Conservation (phyloP, 202 grass and related monocot species). For the Digitaria exilis region DNA sequence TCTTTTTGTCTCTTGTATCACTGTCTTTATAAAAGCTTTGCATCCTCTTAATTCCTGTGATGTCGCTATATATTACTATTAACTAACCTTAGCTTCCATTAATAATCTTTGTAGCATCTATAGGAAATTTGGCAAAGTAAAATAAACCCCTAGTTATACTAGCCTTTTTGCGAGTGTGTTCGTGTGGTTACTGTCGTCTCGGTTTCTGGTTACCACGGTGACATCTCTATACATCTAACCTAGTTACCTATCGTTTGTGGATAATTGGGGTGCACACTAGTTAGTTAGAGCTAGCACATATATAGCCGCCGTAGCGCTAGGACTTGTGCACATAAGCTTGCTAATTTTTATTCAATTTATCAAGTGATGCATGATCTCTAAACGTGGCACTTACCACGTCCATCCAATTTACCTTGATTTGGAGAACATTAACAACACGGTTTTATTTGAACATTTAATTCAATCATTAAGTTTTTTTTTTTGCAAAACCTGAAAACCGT, state of each 20-base stretch:
- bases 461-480: too few species aligned
- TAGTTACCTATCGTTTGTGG: neutral
- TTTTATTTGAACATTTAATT: neutral
- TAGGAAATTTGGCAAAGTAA: neutral
- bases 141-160: neutral
- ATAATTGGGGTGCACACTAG: constrained; percentile 30
- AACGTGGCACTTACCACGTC: constrained; percentile 32
- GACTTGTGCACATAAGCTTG: too few species aligned
- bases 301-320: too few species aligned
- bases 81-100: neutral
- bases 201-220: neutral
- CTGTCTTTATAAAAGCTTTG: constrained; percentile 24
- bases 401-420: constrained; percentile 1
- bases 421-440: neutral
- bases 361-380: constrained; percentile 14
- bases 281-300: neutral
- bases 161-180: neutral
- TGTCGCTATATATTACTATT: neutral
- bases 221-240: constrained; percentile 8
- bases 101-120: neutral
- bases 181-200: neutral
- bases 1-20: constrained; percentile 41
- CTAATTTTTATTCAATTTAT: constrained; percentile 21
- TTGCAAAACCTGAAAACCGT: too few species aligned
- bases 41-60: neutral